These are phyloP conservation scores for Leccinum pellstonianum DNA, from an alignment of 768 basidiomycete genomes.

Conservation along the genomic window DNA sequence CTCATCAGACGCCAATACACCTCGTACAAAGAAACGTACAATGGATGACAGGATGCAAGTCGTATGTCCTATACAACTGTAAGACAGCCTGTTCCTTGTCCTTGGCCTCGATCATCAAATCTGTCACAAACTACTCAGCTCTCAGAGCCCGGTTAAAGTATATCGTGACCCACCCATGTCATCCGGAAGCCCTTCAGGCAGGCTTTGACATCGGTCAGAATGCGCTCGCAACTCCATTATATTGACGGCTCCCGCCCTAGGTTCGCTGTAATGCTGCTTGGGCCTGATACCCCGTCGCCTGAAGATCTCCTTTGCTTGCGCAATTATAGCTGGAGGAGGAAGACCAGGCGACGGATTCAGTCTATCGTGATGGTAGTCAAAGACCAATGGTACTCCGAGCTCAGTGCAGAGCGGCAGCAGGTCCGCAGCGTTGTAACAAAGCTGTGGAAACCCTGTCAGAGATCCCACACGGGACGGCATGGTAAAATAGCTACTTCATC, in stretches of 20 bases:
- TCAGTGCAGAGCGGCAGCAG: constrained; percentile 85
- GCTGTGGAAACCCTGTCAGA: constrained; percentile 25
- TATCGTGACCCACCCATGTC: constrained; percentile 53
- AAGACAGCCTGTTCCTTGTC: constrained; percentile 94
- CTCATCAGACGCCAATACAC: background rate
- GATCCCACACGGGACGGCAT: background rate
- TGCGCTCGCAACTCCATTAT: constrained; percentile 88
- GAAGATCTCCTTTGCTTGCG: constrained; percentile 76
- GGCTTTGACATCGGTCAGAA: constrained; percentile 70
- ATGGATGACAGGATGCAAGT: constrained; percentile 60
- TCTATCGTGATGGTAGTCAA: constrained; percentile 83
- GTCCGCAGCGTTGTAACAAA: constrained; percentile 90
- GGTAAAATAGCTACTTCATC: constrained; percentile 61
- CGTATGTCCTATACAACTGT: constrained; percentile 77
- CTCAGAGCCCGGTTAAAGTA: background rate
- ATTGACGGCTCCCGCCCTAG: constrained; percentile 78
- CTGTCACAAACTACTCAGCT: constrained; percentile 32
- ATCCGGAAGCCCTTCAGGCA: constrained; percentile 64
- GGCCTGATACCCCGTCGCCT: constrained; percentile 72
- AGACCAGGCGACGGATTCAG: constrained; percentile 57
- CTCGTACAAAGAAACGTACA: constrained; percentile 35
- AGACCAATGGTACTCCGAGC: constrained; percentile 70
- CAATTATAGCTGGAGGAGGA: constrained; percentile 64
- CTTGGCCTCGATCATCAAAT: constrained; percentile 93
- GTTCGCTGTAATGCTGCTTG: constrained; percentile 91